These are phyloP conservation scores for Globisporangium orthogonon DNA, from an alignment of 352 stramenopile genomes.

Conservation along the genomic window DNA sequence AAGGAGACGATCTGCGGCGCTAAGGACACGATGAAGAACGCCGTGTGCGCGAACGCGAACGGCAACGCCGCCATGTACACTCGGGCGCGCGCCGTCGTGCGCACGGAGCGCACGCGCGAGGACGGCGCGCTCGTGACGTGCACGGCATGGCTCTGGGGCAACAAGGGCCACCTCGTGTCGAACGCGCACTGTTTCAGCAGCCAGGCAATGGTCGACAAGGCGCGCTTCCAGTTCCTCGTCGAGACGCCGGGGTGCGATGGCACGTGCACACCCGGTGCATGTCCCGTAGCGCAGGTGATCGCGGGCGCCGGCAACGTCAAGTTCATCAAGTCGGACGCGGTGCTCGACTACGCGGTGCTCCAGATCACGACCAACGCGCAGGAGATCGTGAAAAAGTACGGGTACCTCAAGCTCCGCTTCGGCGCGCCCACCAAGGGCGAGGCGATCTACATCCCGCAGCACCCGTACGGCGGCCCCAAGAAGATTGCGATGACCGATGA, in stretches of 20 bases:
- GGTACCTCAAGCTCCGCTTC: conserved; percentile 57
- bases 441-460: conserved; percentile 68
- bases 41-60: conserved; percentile 28
- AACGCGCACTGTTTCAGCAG: conserved; percentile 22
- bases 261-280: conserved; percentile 17
- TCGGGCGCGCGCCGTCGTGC: conserved; percentile 36
- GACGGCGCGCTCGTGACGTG: conserved; percentile 44
- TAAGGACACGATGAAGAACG: conserved; percentile 55
- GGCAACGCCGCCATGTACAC: conserved; percentile 26
- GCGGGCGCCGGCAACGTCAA: conserved; percentile 33
- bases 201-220: conserved; percentile 25
- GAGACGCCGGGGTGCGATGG: conserved; percentile 15
- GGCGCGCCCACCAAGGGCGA: conserved; percentile 37
- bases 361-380: conserved; percentile 34
- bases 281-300: conserved; percentile 27
- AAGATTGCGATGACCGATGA: conserved; percentile 51
- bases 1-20: conserved; percentile 47
- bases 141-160: conserved; percentile 5
- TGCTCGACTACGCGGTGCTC: conserved; percentile 48
- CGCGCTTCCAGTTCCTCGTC: conserved; percentile 21
- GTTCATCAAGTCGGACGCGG: conserved; percentile 49
- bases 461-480: conserved; percentile 53
- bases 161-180: too few species aligned
- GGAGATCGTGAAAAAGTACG: conserved; percentile 35
- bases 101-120: conserved; percentile 37